Conservation (phyloP, 2,329 filamentous ascomycete species). For the Calonectria naviculata region DNA sequence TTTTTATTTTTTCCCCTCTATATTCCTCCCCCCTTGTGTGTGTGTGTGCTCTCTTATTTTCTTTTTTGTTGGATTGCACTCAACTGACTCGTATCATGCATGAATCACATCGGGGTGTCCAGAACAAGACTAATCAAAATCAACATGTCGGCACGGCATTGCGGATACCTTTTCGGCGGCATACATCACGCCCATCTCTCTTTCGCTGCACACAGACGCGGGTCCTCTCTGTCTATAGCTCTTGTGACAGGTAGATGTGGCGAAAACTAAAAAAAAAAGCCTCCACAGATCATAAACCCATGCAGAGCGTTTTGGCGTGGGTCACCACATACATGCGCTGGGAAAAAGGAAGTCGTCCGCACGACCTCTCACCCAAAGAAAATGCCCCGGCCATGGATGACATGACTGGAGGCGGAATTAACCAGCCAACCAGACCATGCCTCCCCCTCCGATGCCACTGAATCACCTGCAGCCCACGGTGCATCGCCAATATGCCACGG, state of each 20-base stretch:
- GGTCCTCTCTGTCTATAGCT: neutral
- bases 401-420: neutral
- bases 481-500: slow-evolving; percentile 28
- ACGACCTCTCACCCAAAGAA: neutral
- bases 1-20: neutral
- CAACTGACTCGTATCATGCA: slow-evolving; percentile 39
- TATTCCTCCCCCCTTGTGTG: no score
- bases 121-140: slow-evolving; percentile 20
- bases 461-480: slow-evolving; percentile 38
- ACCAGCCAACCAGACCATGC: neutral
- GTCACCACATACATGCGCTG: neutral
- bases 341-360: neutral
- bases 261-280: no score
- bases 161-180: neutral
- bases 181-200: neutral
- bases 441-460: slow-evolving; percentile 16
- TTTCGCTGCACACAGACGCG: slow-evolving; percentile 22
- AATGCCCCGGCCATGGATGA: neutral
- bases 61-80: slow-evolving; percentile 2
- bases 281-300: neutral
- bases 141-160: neutral
- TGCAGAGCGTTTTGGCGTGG: neutral
- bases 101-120: slow-evolving; percentile 36
- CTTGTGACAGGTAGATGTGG: slow-evolving; percentile 2
- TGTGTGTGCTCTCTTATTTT: neutral